These are phyloP conservation scores for Stagonosporopsis vannaccii DNA, from an alignment of 2,329 filamentous ascomycete species.

Conservation along the genomic window DNA sequence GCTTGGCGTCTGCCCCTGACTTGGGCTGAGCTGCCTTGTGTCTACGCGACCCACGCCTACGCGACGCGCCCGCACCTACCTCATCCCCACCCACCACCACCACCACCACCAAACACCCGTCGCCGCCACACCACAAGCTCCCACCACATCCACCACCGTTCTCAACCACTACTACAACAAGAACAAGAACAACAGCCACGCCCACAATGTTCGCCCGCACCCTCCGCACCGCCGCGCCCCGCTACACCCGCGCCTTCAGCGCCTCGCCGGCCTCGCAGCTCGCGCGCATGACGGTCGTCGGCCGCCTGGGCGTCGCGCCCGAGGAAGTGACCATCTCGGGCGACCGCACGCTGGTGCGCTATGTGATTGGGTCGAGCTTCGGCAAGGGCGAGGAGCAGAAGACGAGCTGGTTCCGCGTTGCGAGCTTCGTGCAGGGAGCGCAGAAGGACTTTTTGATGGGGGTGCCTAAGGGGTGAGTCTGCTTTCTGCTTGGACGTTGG, in stretches of 20 bases:
- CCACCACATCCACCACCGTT: not conserved
- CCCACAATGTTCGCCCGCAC: slow-evolving; percentile 38
- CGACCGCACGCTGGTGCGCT: slow-evolving; percentile 78
- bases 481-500: not conserved
- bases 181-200: too few relatives aligned
- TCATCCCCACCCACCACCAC: not conserved
- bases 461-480: slow-evolving; percentile 78
- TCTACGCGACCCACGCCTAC: not conserved
- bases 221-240: slow-evolving; percentile 59
- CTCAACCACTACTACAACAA: too few relatives aligned
- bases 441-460: slow-evolving; percentile 74
- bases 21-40: not conserved
- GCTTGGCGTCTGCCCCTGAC: slow-evolving; percentile 12
- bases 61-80: slow-evolving; percentile 2
- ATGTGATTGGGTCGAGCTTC: slow-evolving; percentile 72
- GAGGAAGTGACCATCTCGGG: slow-evolving; percentile 78
- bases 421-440: slow-evolving; percentile 75
- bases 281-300: slow-evolving; percentile 85
- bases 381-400: slow-evolving; percentile 74
- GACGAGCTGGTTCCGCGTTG: slow-evolving; percentile 86
- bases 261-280: slow-evolving; percentile 66
- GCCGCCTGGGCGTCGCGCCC: slow-evolving; percentile 80
- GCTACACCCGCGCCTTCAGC: slow-evolving; percentile 52
- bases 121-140: slow-evolving; percentile 3
- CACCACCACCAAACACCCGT: slow-evolving; percentile 12